Percentiles rank a stretch among this genome's conserved stretches.
phyloP scores from a whole-genome alignment of 768 basidiomycete species.

The Suillus brevipes region DNA sequence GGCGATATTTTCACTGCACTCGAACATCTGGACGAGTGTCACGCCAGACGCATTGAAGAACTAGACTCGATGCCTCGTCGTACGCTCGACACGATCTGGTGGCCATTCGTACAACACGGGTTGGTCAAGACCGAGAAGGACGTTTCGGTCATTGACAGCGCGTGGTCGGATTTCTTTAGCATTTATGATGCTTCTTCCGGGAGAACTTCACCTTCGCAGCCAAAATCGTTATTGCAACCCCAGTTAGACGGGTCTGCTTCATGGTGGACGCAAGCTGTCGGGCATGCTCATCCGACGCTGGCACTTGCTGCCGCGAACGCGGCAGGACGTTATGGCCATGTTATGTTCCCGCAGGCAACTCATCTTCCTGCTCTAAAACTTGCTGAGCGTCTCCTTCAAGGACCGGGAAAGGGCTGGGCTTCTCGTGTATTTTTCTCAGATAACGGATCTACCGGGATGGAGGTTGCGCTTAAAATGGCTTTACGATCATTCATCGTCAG shows the following conservation, averaged over 20 bases:
- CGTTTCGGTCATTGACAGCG: constrained; percentile 91
- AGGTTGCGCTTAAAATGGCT: constrained; percentile 98
- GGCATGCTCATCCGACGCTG: constrained; percentile 75
- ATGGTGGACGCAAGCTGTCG: constrained; percentile 97
- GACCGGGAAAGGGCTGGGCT: constrained; percentile 91
- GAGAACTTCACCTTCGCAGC: constrained; percentile 17
- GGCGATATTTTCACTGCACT: constrained; percentile 49
- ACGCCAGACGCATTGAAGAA: constrained; percentile 64
- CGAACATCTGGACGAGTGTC: constrained; percentile 60
- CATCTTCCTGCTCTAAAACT: constrained; percentile 84
- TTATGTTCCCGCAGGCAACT: constrained; percentile 90
- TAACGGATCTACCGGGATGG: constrained; percentile 95
- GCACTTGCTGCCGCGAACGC: constrained; percentile 87
- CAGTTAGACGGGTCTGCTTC: constrained; percentile 92
- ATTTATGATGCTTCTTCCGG: constrained; percentile 46
- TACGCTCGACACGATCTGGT: constrained; percentile 84
- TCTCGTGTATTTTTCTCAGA: constrained; percentile 90
- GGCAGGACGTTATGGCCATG: constrained; percentile 93
- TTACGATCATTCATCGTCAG: constrained; percentile 62
- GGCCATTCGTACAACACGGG: constrained; percentile 96
- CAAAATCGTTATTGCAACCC: constrained; percentile 46
- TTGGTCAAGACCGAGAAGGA: constrained; percentile 65
- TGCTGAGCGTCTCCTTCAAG: constrained; percentile 75
- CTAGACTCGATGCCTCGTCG: constrained; percentile 78
- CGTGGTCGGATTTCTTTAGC: constrained; percentile 83